phyloP scores from a whole-genome alignment of 140 eudicot genomes.

The Senecio squalidus region DNA sequence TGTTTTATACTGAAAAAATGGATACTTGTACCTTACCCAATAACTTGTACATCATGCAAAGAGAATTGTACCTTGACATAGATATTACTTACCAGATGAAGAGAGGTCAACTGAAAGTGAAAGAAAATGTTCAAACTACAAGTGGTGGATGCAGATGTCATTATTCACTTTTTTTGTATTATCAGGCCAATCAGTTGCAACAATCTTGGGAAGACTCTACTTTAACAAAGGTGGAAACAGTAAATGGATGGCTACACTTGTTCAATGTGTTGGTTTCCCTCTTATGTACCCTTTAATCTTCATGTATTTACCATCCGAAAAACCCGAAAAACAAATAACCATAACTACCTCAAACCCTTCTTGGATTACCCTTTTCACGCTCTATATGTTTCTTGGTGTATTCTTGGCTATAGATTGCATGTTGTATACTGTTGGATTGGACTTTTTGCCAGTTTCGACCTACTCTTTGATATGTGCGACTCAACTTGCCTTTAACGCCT shows the following conservation, averaged over 20 bases:
- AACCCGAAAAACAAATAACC: not conserved
- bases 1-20: too few relatives aligned
- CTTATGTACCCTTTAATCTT: constrained; percentile 42
- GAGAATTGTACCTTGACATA: not conserved
- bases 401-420: constrained; percentile 39
- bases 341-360: constrained; percentile 18
- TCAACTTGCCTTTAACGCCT: constrained; percentile 64
- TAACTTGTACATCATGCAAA: not conserved
- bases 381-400: constrained; percentile 49
- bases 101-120: constrained; percentile 5
- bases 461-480: constrained; percentile 57
- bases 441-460: constrained; percentile 55
- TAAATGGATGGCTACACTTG: constrained; percentile 60
- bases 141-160: constrained; percentile 55
- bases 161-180: constrained; percentile 41
- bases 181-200: constrained; percentile 47
- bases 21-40: too few relatives aligned
- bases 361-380: constrained; percentile 6
- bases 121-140: constrained; percentile 22
- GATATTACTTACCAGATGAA: too few relatives aligned
- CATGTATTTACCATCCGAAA: constrained; percentile 19
- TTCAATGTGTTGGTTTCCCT: constrained; percentile 62
- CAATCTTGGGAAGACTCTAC: constrained; percentile 54
- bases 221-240: constrained; percentile 74
- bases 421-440: constrained; percentile 54